A percentile compares a stretch with the other conserved stretches of the same genome.
Conservation (phyloP, 805 yeast genomes). For the Wickerhamiella australiensis region DNA sequence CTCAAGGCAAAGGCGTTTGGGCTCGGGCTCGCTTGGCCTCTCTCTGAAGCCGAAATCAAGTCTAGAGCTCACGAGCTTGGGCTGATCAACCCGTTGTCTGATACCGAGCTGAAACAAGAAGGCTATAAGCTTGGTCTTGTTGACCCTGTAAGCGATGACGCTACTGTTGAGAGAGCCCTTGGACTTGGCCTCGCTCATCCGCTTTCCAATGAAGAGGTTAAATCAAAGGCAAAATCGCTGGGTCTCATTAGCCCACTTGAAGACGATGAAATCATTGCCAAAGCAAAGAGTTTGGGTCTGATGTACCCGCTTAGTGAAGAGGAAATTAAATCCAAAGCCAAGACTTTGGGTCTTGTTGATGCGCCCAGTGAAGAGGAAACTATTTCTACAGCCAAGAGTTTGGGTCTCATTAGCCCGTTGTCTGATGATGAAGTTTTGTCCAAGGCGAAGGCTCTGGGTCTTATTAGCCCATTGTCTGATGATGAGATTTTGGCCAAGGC, state of each 20-base stretch:
- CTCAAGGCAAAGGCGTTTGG: not conserved
- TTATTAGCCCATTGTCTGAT: constrained; percentile 15
- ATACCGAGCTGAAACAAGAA: constrained; percentile 11
- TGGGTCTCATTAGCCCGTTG: not conserved
- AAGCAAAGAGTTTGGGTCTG: constrained; percentile 2
- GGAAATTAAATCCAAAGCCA: constrained; percentile 13
- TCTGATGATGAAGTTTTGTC: constrained; percentile 12
- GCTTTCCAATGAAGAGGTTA: constrained; percentile 5
- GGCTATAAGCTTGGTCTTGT: constrained; percentile 21
- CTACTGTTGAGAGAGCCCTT: not conserved
- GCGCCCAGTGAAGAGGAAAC: constrained; percentile 14
- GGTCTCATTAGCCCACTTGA: constrained; percentile 16
- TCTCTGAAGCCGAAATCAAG: constrained; percentile 1
- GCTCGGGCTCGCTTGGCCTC: constrained; percentile 17
- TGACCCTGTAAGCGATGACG: constrained; percentile 7
- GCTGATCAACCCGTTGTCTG: constrained; percentile 12
- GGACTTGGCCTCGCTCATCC: constrained; percentile 13
- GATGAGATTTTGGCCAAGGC: constrained; percentile 3
- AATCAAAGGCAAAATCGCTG: constrained; percentile 18
- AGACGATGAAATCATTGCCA: constrained; percentile 7
- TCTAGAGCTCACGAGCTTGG: constrained; percentile 13
- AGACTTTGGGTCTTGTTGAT: constrained; percentile 16
- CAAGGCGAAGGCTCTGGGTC: constrained; percentile 20
- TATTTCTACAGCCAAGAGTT: constrained; percentile 13
- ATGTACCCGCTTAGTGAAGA: constrained; percentile 10